Evolutionary conservation across 2,329 filamentous ascomycete genomes (phyloP).

Genomic region (Aureobasidium sp.): DNA sequence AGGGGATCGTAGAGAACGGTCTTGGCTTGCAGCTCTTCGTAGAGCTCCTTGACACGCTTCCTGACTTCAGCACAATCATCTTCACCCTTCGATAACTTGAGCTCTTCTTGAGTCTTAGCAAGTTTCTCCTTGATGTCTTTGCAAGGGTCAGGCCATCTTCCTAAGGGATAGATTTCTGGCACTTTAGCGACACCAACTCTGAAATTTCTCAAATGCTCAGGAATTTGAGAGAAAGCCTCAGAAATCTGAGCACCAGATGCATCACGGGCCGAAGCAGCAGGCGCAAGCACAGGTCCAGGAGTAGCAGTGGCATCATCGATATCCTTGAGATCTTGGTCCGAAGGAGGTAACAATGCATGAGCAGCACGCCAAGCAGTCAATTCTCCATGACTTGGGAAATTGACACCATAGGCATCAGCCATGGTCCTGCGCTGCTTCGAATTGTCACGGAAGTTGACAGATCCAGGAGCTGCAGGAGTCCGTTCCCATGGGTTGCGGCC

Average conservation of each 20-base stretch:
- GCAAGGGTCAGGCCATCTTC: neutral
- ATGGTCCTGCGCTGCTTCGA: neutral
- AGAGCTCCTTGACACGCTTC: neutral
- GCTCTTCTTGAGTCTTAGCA: neutral
- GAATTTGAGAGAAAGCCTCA: neutral
- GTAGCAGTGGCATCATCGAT: neutral
- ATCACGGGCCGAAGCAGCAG: neutral
- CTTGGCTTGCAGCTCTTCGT: neutral
- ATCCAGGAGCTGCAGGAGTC: neutral
- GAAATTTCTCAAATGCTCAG: neutral
- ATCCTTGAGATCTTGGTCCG: neutral
- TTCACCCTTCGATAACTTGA: neutral
- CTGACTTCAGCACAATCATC: neutral
- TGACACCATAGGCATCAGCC: neutral
- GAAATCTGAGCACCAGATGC: neutral
- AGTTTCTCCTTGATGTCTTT: neutral
- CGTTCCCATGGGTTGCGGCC: neutral
- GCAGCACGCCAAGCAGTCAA: neutral
- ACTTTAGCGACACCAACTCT: neutral
- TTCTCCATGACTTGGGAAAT: neutral
- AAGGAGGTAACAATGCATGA: neutral
- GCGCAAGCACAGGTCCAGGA: no score
- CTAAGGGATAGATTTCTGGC: neutral
- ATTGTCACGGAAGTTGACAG: neutral
- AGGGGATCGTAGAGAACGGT: neutral